These are phyloP conservation scores for Boletus pseudopeckii DNA, from an alignment of 768 basidiomycete species.

Conservation along the genomic window DNA sequence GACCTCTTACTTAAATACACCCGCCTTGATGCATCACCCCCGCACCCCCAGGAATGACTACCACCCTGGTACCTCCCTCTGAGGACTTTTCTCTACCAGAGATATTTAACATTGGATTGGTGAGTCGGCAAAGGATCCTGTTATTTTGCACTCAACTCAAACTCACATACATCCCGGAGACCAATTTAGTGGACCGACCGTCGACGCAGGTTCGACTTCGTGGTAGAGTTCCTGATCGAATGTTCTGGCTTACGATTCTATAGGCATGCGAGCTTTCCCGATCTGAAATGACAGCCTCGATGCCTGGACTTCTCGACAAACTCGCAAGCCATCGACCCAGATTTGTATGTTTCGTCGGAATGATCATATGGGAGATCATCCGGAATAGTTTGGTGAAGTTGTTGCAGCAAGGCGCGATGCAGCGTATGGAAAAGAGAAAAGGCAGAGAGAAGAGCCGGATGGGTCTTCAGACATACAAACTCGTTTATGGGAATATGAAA, in stretches of 20 bases:
- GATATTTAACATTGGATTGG: constrained; percentile 61
- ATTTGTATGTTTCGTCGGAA: constrained; percentile 76
- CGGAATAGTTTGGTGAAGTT: constrained; percentile 36
- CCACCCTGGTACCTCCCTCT: constrained; percentile 44
- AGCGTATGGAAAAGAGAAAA: constrained; percentile 5
- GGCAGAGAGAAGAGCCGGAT: constrained; percentile 7
- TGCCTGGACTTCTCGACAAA: constrained; percentile 59
- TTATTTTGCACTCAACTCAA: background rate
- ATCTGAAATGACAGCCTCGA: constrained; percentile 49
- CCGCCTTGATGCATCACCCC: background rate
- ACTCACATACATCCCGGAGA: constrained; percentile 39
- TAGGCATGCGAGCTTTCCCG: constrained; percentile 55
- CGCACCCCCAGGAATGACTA: constrained; percentile 50
- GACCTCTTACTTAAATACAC: background rate
- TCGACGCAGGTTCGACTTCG: constrained; percentile 51
- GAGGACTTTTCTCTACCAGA: constrained; percentile 63
- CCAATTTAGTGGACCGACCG: constrained; percentile 70
- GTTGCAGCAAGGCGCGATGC: constrained; percentile 1
- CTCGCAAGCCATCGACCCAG: constrained; percentile 53
- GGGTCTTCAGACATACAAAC: constrained; percentile 25
- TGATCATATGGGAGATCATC: constrained; percentile 54
- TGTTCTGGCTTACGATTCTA: background rate
- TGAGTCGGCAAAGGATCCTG: constrained; percentile 33
- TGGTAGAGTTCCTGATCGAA: background rate
- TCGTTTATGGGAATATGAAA: constrained; percentile 11